Percentiles rank a stretch among this genome's conserved stretches.
These are phyloP conservation scores for Lenzites betulinus DNA, from an alignment of 768 basidiomycete genomes.

Conservation along the genomic window DNA sequence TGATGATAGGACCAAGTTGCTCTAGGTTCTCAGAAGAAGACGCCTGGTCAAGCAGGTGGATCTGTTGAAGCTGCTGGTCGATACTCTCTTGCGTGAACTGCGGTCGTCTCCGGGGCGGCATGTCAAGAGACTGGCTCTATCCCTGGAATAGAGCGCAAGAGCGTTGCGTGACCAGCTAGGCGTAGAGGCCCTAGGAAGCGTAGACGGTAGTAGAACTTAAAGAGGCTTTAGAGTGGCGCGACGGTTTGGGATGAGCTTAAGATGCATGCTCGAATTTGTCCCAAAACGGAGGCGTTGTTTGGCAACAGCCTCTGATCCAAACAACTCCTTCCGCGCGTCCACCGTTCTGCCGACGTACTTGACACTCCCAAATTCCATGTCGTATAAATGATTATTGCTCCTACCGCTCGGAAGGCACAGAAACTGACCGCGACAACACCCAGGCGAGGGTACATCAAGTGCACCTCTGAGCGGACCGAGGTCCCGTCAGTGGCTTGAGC, in stretches of 20 bases:
- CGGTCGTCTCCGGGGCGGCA: constrained; percentile 74
- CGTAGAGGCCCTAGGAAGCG: too few species aligned
- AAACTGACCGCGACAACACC: too few species aligned
- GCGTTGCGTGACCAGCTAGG: too few species aligned
- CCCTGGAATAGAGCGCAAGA: too few species aligned
- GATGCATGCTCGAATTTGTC: neutral
- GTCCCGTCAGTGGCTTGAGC: neutral
- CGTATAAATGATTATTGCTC: neutral
- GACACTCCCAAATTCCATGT: too few species aligned
- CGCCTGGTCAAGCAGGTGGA: constrained; percentile 83
- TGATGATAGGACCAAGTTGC: constrained; percentile 93
- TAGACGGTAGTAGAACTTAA: neutral
- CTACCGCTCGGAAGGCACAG: neutral
- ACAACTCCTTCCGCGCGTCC: constrained; percentile 5
- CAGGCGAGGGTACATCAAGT: too few species aligned
- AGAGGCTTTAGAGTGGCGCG: neutral
- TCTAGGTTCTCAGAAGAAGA: constrained; percentile 94
- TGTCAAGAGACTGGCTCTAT: constrained; percentile 30
- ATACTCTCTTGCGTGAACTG: constrained; percentile 82
- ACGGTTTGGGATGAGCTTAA: neutral
- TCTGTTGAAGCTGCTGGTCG: constrained; percentile 89
- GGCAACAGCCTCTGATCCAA: constrained; percentile 33
- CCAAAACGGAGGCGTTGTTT: constrained; percentile 16
- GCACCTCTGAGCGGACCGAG: neutral
- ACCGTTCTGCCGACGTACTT: neutral